Percentiles rank a stretch among this genome's conserved stretches.
Evolutionary conservation across 345 rosid genomes (phyloP).

Genomic region (Laguncularia racemosa): DNA sequence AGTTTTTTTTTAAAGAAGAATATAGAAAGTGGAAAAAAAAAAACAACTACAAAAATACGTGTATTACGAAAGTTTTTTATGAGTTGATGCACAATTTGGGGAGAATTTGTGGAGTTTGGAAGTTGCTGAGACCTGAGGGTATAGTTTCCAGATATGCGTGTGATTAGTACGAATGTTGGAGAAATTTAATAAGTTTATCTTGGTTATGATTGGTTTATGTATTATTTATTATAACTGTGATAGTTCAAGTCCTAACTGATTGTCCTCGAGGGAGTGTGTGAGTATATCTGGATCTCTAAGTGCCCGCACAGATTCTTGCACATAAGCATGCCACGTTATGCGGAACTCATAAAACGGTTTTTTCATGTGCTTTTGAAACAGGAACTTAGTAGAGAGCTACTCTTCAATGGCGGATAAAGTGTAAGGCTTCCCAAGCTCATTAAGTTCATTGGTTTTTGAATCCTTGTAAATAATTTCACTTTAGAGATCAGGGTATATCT

Average conservation of each 20-base stretch:
- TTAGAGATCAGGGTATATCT: too few species aligned
- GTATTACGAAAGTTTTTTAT: too few species aligned
- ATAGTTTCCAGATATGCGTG: too few species aligned
- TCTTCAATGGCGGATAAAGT: constrained; percentile 22
- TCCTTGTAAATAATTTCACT: background rate
- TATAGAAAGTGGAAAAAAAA: too few species aligned
- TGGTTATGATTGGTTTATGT: too few species aligned
- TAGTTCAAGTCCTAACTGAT: constrained; percentile 37
- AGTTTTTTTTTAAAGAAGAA: too few species aligned
- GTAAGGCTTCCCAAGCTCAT: constrained; percentile 35
- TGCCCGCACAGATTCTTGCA: background rate
- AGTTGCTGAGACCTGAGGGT: too few species aligned
- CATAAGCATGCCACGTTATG: background rate
- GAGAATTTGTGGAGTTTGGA: background rate
- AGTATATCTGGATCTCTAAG: constrained; percentile 18
- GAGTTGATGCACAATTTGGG: too few species aligned
- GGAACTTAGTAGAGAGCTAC: constrained; percentile 84
- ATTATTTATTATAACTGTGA: constrained; percentile 54
- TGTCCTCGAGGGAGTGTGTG: constrained; percentile 66
- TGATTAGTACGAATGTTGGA: too few species aligned
- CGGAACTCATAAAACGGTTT: background rate
- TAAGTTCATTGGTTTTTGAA: background rate
- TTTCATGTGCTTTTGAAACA: constrained; percentile 15
- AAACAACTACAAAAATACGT: too few species aligned
- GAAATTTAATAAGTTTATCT: too few species aligned